Percentiles rank a stretch among this genome's conserved stretches.
Conservation (phyloP, 176 grass and related monocot species). For the Carex littledalei region DNA sequence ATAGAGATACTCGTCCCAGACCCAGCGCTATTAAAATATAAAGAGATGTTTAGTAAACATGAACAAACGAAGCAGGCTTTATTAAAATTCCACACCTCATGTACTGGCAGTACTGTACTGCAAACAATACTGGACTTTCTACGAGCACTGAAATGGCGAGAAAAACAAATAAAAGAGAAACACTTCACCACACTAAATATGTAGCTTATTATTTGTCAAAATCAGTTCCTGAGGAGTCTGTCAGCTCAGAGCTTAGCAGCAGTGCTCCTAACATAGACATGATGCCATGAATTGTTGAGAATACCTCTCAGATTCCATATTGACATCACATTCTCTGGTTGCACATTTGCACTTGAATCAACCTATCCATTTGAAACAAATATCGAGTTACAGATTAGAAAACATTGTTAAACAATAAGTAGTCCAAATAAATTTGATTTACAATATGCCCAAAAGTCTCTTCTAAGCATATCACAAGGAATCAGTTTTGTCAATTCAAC, state of each 20-base stretch:
- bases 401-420: neutral
- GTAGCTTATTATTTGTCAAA: slow-evolving; percentile 1
- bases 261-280: slow-evolving; percentile 38
- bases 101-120: neutral
- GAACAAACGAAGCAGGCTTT: neutral
- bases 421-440: neutral
- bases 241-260: slow-evolving; percentile 19
- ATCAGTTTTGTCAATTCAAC: neutral
- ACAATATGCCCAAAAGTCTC: neutral
- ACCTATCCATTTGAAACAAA: slow-evolving; percentile 35
- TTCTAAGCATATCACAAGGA: neutral
- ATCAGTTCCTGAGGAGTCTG: neutral
- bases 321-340: slow-evolving; percentile 64
- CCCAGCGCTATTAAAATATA: neutral
- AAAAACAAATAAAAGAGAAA: neutral
- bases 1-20: neutral
- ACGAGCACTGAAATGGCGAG: neutral
- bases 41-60: neutral
- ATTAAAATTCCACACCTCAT: neutral
- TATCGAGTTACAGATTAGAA: neutral
- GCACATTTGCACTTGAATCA: slow-evolving; percentile 67
- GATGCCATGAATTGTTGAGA: slow-evolving; percentile 93
- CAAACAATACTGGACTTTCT: neutral
- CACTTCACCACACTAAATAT: neutral
- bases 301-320: slow-evolving; percentile 96